Percentiles rank a stretch among this genome's conserved stretches.
Evolutionary conservation across 2,329 filamentous ascomycete species (phyloP).

Genomic region (Fusarium sublunatum): DNA sequence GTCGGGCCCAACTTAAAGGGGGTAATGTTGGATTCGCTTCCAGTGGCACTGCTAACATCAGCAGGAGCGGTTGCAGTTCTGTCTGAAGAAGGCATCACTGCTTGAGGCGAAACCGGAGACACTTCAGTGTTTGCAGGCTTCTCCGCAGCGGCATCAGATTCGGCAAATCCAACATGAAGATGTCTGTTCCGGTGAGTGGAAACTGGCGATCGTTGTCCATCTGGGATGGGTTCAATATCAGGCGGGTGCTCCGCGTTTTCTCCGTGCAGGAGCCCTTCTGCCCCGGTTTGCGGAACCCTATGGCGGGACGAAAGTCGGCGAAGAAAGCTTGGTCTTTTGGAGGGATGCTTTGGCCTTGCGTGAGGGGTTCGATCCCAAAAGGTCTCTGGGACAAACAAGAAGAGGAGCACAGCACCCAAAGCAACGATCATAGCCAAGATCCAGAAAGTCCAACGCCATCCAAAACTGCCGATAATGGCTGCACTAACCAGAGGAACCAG

Average conservation of each 20-base stretch:
- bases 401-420: constrained; percentile 76
- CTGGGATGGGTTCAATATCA: constrained; percentile 58
- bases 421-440: constrained; percentile 84
- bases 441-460: constrained; percentile 95
- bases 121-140: constrained; percentile 5
- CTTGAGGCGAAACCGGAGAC: constrained; percentile 12
- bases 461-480: constrained; percentile 78
- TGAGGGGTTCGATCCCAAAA: constrained; percentile 90
- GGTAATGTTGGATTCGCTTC: constrained; percentile 40
- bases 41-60: constrained; percentile 17
- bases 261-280: constrained; percentile 8
- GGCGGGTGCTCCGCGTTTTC: constrained; percentile 59
- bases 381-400: constrained; percentile 92
- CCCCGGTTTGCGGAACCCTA: constrained; percentile 25
- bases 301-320: constrained; percentile 60
- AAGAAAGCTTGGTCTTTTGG: constrained; percentile 59
- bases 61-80: constrained; percentile 1
- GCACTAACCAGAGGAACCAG: constrained; percentile 88
- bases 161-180: constrained; percentile 68
- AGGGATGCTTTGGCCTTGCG: constrained; percentile 46
- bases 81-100: not conserved
- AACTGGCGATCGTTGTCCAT: constrained; percentile 15
- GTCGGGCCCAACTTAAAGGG: constrained; percentile 46
- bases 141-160: constrained; percentile 19
- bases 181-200: constrained; percentile 46